A percentile compares a stretch with the other conserved stretches of the same genome.
Evolutionary conservation across 1,139 yeast genomes (phyloP).

Genomic region (Geotrichum carabidarum): DNA sequence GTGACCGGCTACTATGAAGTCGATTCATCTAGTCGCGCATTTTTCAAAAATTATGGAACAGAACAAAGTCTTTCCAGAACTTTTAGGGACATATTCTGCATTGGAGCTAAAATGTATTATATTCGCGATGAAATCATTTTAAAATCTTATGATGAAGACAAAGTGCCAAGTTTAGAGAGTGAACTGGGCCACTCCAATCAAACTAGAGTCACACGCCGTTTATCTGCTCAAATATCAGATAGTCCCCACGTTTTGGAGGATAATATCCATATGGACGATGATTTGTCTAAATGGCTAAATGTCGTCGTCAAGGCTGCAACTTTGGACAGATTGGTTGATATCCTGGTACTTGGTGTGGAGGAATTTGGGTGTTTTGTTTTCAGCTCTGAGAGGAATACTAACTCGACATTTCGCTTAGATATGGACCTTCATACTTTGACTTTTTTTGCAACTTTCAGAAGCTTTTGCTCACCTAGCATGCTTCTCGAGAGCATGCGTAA

Average conservation of each 20-base stretch:
- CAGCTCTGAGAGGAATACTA: slow-evolving; percentile 35
- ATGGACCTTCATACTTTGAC: slow-evolving; percentile 56
- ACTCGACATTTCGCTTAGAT: slow-evolving; percentile 45
- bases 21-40: slow-evolving; percentile 36
- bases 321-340: slow-evolving; percentile 55
- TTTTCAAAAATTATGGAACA: slow-evolving; percentile 38
- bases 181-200: not conserved
- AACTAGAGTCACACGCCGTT: not conserved
- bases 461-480: slow-evolving; percentile 52
- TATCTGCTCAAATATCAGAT: not conserved
- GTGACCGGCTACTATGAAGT: slow-evolving; percentile 39
- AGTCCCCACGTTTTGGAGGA: not conserved
- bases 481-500: slow-evolving; percentile 48
- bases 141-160: slow-evolving; percentile 44
- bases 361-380: slow-evolving; percentile 49
- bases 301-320: slow-evolving; percentile 59
- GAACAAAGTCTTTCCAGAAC: slow-evolving; percentile 48
- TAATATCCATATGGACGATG: not conserved
- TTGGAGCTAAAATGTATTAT: slow-evolving; percentile 51
- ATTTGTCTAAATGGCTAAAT: slow-evolving; percentile 25
- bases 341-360: slow-evolving; percentile 56
- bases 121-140: slow-evolving; percentile 51
- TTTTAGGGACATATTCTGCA: slow-evolving; percentile 56
- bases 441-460: slow-evolving; percentile 60
- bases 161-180: not conserved